Percentiles rank a stretch among this genome's conserved stretches.
phyloP scores from a whole-genome alignment of 2,329 filamentous ascomycete genomes.

The Coniochaeta sp. region DNA sequence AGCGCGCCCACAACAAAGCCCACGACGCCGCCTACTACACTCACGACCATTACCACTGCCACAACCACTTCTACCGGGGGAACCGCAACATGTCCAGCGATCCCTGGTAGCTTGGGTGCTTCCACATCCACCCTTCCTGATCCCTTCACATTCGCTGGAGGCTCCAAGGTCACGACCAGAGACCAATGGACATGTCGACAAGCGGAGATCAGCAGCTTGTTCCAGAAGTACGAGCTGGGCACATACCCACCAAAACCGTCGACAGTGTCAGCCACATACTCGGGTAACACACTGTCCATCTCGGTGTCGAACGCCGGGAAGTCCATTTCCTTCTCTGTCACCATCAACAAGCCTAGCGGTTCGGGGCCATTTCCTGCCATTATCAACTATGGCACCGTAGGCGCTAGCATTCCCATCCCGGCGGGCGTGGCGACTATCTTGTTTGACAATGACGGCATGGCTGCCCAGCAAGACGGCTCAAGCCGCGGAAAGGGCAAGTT shows the following conservation, averaged over 20 bases:
- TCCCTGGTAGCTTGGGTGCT: constrained; percentile 7
- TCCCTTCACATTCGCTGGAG: constrained; percentile 31
- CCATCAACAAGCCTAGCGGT: constrained; percentile 20
- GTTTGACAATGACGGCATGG: constrained; percentile 42
- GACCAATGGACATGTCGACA: constrained; percentile 32
- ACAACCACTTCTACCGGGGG: constrained; percentile 4
- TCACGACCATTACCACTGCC: neutral
- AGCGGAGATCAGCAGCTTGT: constrained; percentile 26
- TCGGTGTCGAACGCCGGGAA: constrained; percentile 23
- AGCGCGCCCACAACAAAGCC: constrained; percentile 3
- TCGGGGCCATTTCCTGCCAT: constrained; percentile 36
- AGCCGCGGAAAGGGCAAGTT: constrained; percentile 40
- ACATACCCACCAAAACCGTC: constrained; percentile 24
- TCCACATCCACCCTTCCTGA: constrained; percentile 20
- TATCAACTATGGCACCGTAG: constrained; percentile 38
- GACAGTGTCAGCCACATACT: constrained; percentile 22
- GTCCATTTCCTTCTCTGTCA: constrained; percentile 22
- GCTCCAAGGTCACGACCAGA: constrained; percentile 26
- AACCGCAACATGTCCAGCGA: constrained; percentile 8
- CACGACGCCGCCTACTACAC: constrained; percentile 1
- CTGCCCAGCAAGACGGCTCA: constrained; percentile 39
- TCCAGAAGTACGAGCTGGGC: constrained; percentile 31
- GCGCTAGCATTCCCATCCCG: constrained; percentile 35
- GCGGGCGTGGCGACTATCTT: constrained; percentile 36
- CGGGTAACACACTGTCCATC: constrained; percentile 26